A percentile compares a stretch with the other conserved stretches of the same genome.
phyloP scores from a whole-genome alignment of 2,329 filamentous ascomycete species.

The Aspergillus ibericus region DNA sequence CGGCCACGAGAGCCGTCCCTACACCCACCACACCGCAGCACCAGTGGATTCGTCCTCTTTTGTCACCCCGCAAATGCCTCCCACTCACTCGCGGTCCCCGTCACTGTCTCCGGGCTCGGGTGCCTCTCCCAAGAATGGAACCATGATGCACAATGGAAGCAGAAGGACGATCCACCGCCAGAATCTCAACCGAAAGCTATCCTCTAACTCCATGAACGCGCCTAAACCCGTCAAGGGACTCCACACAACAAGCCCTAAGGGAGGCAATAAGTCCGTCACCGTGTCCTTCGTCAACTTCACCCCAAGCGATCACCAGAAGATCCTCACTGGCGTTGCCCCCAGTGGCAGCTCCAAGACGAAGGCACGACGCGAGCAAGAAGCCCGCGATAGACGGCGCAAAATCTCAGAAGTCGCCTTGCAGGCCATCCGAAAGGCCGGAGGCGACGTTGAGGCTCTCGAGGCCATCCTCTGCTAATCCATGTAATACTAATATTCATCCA shows the following conservation, averaged over 20 bases:
- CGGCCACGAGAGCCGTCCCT: constrained; percentile 17
- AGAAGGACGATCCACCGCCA: constrained; percentile 36
- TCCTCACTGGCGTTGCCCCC: constrained; percentile 88
- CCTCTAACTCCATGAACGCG: constrained; percentile 34
- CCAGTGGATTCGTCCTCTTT: constrained; percentile 30
- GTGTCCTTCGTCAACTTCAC: constrained; percentile 87
- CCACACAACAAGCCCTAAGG: constrained; percentile 31
- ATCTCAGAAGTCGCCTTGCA: constrained; percentile 44
- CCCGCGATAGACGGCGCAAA: constrained; percentile 67
- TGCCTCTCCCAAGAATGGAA: constrained; percentile 31
- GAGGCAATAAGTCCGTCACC: constrained; percentile 44
- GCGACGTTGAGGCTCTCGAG: constrained; percentile 47
- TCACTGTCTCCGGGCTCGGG: constrained; percentile 39
- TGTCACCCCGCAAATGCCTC: constrained; percentile 28
- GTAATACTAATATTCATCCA: constrained; percentile 13
- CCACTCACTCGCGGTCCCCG: constrained; percentile 35
- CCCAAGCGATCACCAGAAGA: constrained; percentile 70
- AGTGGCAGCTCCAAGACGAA: constrained; percentile 93
- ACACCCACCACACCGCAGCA: constrained; percentile 18
- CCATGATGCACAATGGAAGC: constrained; percentile 25
- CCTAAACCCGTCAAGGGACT: constrained; percentile 34
- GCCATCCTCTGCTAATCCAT: constrained; percentile 38
- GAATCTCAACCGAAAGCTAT: constrained; percentile 42
- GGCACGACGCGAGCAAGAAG: constrained; percentile 85
- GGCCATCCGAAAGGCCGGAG: constrained; percentile 47